These are phyloP conservation scores for Blepharisma stoltei DNA, from an alignment of 73 alveolate genomes.

Conservation along the genomic window DNA sequence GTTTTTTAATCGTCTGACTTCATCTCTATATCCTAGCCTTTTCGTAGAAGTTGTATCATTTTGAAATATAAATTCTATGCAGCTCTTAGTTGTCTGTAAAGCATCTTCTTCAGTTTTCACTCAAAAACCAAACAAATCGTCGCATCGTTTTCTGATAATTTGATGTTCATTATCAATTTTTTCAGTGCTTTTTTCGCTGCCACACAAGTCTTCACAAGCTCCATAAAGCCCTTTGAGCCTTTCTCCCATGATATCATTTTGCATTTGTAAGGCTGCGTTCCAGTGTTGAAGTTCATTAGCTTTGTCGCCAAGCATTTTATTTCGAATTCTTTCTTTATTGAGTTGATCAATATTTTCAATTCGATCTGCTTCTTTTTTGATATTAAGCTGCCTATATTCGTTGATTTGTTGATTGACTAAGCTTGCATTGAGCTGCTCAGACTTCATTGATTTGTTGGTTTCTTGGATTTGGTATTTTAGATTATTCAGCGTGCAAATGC, in stretches of 20 bases:
- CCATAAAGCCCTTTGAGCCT: conserved; percentile 43
- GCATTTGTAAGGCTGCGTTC: conserved; percentile 41
- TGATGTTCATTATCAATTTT: not conserved
- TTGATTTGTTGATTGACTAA: no score
- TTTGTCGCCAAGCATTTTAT: not conserved
- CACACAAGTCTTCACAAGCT: conserved; percentile 37
- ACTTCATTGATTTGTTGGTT: no score
- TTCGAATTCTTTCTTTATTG: not conserved
- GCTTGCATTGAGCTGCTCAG: no score
- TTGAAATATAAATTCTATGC: not conserved
- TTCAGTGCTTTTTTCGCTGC: conserved; percentile 32
- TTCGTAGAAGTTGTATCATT: not conserved
- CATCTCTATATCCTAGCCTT: not conserved
- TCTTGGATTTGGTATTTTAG: no score
- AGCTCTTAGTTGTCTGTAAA: not conserved
- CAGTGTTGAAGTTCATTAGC: conserved; percentile 47
- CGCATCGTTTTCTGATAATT: not conserved
- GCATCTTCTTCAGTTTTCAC: not conserved
- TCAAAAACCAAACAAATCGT: not conserved
- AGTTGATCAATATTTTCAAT: not conserved
- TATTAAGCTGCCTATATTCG: no score
- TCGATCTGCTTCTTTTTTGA: no score
- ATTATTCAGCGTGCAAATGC: no score
- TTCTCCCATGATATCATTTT: conserved; percentile 64
- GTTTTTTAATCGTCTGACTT: not conserved